Evolutionary conservation across 495 filamentous ascomycete species (phyloP).

Genomic region (Penicillium macrosclerotiorum): DNA sequence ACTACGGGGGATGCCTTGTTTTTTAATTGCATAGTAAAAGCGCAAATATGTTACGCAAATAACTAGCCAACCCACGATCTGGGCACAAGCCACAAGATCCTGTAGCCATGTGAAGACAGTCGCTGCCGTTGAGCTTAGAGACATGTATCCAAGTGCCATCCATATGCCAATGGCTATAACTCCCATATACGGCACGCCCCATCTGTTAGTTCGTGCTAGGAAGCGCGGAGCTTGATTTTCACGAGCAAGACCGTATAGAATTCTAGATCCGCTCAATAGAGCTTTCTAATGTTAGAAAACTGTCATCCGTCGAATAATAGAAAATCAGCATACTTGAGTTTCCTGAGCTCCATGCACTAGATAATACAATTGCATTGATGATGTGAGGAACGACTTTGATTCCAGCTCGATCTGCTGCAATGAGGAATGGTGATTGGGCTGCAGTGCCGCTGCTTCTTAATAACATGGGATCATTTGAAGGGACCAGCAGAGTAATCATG

Average conservation of each 20-base stretch:
- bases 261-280: slow-evolving; percentile 49
- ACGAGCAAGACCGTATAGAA: slow-evolving; percentile 41
- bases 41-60: slow-evolving; percentile 53
- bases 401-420: slow-evolving; percentile 48
- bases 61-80: slow-evolving; percentile 53
- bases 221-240: slow-evolving; percentile 32
- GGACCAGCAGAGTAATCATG: slow-evolving; percentile 53
- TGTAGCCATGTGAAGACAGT: slow-evolving; percentile 46
- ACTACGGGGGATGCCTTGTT: slow-evolving; percentile 39
- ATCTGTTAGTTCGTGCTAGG: slow-evolving; percentile 28
- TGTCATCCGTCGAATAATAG: slow-evolving; percentile 11
- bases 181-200: slow-evolving; percentile 35
- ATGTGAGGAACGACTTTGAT: slow-evolving; percentile 57
- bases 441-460: slow-evolving; percentile 47
- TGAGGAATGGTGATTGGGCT: slow-evolving; percentile 50
- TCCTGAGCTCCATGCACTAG: slow-evolving; percentile 63
- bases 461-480: slow-evolving; percentile 48
- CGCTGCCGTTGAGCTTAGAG: slow-evolving; percentile 12
- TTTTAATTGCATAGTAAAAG: slow-evolving; percentile 50
- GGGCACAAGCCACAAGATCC: slow-evolving; percentile 50
- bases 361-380: slow-evolving; percentile 71
- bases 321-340: slow-evolving; percentile 51
- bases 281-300: slow-evolving; percentile 4
- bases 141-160: slow-evolving; percentile 26
- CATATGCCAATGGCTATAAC: slow-evolving; percentile 21